Percentiles rank a stretch among this genome's conserved stretches.
Conservation (phyloP, 768 basidiomycete genomes). For the Lentinula aciculospora region DNA sequence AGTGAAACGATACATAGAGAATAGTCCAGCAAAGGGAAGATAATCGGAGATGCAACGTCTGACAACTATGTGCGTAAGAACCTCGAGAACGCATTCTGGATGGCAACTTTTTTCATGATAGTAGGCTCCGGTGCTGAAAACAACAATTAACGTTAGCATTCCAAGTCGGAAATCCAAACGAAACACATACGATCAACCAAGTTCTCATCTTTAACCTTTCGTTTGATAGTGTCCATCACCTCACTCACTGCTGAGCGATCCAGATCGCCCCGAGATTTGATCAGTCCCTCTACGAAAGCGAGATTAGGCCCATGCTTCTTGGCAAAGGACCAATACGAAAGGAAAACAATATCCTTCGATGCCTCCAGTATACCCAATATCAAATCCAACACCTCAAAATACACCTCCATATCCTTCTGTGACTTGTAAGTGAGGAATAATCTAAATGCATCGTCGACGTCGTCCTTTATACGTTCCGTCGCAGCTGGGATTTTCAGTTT, state of each 20-base stretch:
- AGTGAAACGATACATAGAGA: not conserved
- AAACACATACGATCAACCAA: constrained; percentile 68
- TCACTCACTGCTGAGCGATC: constrained; percentile 85
- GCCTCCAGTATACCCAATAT: constrained; percentile 79
- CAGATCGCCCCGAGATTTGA: constrained; percentile 86
- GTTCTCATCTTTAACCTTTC: constrained; percentile 89
- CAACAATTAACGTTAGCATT: constrained; percentile 10
- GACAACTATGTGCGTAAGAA: constrained; percentile 44
- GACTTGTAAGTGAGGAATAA: constrained; percentile 81
- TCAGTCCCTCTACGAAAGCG: constrained; percentile 83
- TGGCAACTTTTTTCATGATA: constrained; percentile 85
- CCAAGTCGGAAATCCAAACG: not conserved
- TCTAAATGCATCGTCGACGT: constrained; percentile 69
- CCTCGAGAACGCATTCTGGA: constrained; percentile 71
- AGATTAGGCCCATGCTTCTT: constrained; percentile 92
- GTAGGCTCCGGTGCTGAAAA: constrained; percentile 70
- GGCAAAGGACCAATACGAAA: constrained; percentile 93
- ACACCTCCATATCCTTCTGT: constrained; percentile 70
- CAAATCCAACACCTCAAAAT: constrained; percentile 85
- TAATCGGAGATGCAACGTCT: not conserved
- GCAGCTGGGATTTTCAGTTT: constrained; percentile 85
- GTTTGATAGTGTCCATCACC: constrained; percentile 89
- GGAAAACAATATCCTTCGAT: constrained; percentile 82
- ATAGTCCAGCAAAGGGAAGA: not conserved
- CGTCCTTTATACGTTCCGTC: constrained; percentile 76